Evolutionary conservation across 2,329 filamentous ascomycete genomes (phyloP), one percentile per base, ranked within the genome.

Genomic region (Colletotrichum phormii): DNA sequence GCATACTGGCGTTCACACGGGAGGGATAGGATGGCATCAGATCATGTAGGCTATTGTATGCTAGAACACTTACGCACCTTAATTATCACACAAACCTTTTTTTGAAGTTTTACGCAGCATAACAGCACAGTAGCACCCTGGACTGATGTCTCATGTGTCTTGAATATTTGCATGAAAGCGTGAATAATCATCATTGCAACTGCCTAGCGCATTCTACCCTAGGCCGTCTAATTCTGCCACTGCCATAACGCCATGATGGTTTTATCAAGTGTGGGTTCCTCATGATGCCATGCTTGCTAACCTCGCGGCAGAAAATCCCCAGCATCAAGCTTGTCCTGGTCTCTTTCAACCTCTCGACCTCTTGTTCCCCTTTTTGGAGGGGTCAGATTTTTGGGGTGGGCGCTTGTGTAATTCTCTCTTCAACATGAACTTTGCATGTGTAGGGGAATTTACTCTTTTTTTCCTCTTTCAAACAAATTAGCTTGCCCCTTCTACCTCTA

Each of bases 401-500:
- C 26, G 26, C 26, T 29, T 33, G 46, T 33, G n/a, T 33, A n/a
- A 26, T 55, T 22, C n/a, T 22, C 37, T 37, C 33, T 37, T 42
- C 22, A 18, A 35, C 51, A 31, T 37, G 37, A 31, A 22, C 49
- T 55, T 49, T 24, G 51, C 51, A 55, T 55, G 33, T 37, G 12
- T 15, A 24, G 33, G 33, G 15, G 60, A 61, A 42, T 7, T 18
- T 42, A 6, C 37, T 42, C 37, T 42, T 15, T 42, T 42, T 42
- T 15, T 59, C n/a, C 42, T 64, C 26, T 24, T 51, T 63, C 49
- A 62, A 67, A 55, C 70, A 64, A 31, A 60, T 68, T 63, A 77
- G 68, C 77, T 74, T 42, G 37, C 37, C 37, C 15, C 37, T 42
- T 42, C 18, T 18, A 7, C 18, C 64, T 76, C 74, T 83, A 84